Evolutionary conservation across 108 stramenopile genomes (phyloP).

Genomic region (Nitzschia putrida): DNA sequence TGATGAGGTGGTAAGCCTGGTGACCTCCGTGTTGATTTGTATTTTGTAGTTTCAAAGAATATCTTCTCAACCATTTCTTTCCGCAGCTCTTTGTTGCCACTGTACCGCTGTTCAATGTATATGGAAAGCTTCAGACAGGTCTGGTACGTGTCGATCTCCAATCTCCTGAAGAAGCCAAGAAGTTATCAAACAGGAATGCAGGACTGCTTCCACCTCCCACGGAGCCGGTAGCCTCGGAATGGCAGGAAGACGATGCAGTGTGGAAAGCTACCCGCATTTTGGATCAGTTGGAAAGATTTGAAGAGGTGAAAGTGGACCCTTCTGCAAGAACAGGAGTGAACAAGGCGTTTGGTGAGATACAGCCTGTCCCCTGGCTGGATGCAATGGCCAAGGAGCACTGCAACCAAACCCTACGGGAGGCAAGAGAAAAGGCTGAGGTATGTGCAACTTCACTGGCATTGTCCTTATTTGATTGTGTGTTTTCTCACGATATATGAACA

Average conservation of each 20-base stretch:
- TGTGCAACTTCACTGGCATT: background rate
- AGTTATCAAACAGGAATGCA: conserved; percentile 1
- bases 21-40: background rate
- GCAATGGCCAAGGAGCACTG: conserved; percentile 60
- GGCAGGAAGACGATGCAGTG: conserved; percentile 41
- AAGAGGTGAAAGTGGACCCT: conserved; percentile 19
- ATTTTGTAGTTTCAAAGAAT: background rate
- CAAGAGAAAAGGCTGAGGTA: conserved; percentile 37
- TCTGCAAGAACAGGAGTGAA: conserved; percentile 7
- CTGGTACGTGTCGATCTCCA: conserved; percentile 28
- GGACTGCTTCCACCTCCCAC: conserved; percentile 23
- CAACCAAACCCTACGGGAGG: conserved; percentile 46
- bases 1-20: conserved; percentile 27
- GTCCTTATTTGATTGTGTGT: too few species aligned
- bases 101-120: conserved; percentile 42
- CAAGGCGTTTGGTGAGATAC: conserved; percentile 42
- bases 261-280: conserved; percentile 55
- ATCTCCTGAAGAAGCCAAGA: background rate
- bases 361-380: conserved; percentile 78
- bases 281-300: conserved; percentile 45
- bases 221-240: conserved; percentile 6
- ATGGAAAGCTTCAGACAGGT: conserved; percentile 48
- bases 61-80: background rate
- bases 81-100: conserved; percentile 35
- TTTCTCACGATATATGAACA: background rate